Evolutionary conservation across 768 basidiomycete genomes (phyloP).

Genomic region (Terana coerulea): DNA sequence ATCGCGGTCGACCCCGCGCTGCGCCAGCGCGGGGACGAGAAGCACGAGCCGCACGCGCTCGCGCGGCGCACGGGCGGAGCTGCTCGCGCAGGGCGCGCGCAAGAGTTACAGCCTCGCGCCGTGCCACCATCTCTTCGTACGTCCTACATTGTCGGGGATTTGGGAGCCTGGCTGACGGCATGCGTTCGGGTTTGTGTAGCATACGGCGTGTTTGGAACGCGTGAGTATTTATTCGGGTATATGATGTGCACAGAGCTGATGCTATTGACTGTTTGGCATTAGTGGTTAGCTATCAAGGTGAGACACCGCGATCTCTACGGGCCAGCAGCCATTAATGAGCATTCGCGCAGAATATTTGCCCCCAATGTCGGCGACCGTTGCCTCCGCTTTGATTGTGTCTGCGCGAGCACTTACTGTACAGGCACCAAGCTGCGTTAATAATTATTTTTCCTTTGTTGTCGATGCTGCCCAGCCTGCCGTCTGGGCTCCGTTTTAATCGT

Average conservation of each 20-base stretch:
- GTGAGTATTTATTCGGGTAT: constrained; percentile 31
- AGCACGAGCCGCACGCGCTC: constrained; percentile 19
- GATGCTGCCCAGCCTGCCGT: no score
- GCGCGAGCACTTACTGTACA: no score
- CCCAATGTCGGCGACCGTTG: constrained; percentile 81
- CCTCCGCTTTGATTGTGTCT: constrained; percentile 77
- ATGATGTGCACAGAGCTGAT: not conserved
- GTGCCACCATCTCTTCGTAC: constrained; percentile 84
- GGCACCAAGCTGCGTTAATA: no score
- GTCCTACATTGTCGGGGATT: constrained; percentile 29
- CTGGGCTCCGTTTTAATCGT: no score
- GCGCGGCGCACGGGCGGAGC: constrained; percentile 5
- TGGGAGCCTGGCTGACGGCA: not conserved
- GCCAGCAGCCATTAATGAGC: no score
- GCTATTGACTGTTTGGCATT: not conserved
- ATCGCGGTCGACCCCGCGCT: constrained; percentile 36
- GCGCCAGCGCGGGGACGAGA: constrained; percentile 27
- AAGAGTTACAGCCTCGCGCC: constrained; percentile 84
- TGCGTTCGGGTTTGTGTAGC: constrained; percentile 38
- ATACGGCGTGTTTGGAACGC: constrained; percentile 84
- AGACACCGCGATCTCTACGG: no score
- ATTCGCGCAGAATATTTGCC: constrained; percentile 89
- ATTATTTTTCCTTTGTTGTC: no score
- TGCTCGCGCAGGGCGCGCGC: constrained; percentile 38
- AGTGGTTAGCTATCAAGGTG: constrained; percentile 80